Evolutionary conservation across 2,329 filamentous ascomycete species (phyloP), one percentile per base, ranked within the genome.

Genomic region (Herpomyces periplanetae): DNA sequence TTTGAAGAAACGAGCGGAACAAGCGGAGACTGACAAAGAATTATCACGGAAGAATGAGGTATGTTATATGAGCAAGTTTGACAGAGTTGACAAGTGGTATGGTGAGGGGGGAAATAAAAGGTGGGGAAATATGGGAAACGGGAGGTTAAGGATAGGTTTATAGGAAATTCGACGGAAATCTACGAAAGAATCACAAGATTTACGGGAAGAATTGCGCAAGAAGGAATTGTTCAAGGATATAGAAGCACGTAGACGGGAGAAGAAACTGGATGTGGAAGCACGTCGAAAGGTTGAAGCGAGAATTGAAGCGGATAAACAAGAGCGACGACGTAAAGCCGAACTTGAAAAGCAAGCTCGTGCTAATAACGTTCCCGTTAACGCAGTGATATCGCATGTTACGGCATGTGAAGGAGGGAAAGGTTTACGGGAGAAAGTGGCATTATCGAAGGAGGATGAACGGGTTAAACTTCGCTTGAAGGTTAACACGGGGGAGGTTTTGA

Each of bases 181-280:
- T 19, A 88, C 71, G 22, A 71, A 65, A 32, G 75, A 96, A 34
- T 50, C 51, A 0, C 68, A 88, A 29, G 71, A 87, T 25, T 45
- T 61, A 23, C 88, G 87, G 42, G 80, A 96, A 36, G 65, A 85
- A 25, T 47, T 91, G 9, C 47, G 59, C 30, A 61, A 60, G 31
- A 80, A 85, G 36, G 66, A 91, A 42, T 68, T 69, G 34, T 54
- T 88, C 34, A 87, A 88, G 39, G 69, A 87, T 29, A 73, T 69
- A 0, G 60, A 60, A 20, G 54, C 57, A 30, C 88, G 88, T 45
- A 59, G 61, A 21, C 54, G 61, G 31, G 80, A 96, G 43, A 88
- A 88, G 44, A 43, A 53, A 16, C 68, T 63, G 8, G 80, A 91
- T 20, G 38, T 62, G 5, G 68, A 69, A 16, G 75, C 69, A 5